Base-by-base conservation (phyloP, 2,329 filamentous ascomycete genomes). In the Aspergillus pseudoglaucus region DNA sequence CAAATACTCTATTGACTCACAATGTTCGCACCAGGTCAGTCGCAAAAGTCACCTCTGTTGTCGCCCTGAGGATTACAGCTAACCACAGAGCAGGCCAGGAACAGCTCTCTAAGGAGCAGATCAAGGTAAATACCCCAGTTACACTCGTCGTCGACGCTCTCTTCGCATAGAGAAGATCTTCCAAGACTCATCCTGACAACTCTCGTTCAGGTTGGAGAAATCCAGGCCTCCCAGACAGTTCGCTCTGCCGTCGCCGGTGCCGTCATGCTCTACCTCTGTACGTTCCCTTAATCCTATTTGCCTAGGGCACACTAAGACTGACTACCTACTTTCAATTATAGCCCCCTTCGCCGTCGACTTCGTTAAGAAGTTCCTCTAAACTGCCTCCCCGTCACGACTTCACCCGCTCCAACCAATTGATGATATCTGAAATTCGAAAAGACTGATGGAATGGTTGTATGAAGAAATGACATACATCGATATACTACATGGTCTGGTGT, bases 251-350 rank as follows among this genome's bases (percentile, higher is more conserved):
- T 77, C 49, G 71, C 72, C 40, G 74, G 76, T 47, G 79, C 78
- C 56, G 63, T 79, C 44, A 65, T 82, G 23, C 74, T 84, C 44
- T 84, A 84, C 67, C 72, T 84, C 44, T 82, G 81, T 84, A 75
- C 53, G 80, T 60, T 38, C 6, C 9, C 9, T 30, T 30, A n/a
- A n/a, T 37, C 33, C 9, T 7, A 18, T 7, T 17, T 37, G 33
- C 7, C n/a, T 37, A 37, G 33, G 41, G 4, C 14, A 27, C 7
- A 15, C 6, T 14, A 15, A 10, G 4, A 15, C 9, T 46, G 12
- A 25, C 10, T 22, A 6, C 14, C 10, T 18, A 9, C 4, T 6
- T 12, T 9, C 12, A 6, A 18, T 3, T 37, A 39, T 46, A 77
- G 74, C 73, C 40, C 74, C 74, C 44, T 76, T 76, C 59, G 71